Percentiles rank a stretch among this genome's conserved stretches.
Evolutionary conservation across 1,139 yeast species (phyloP).

Genomic region (Hyphopichia wangnamkhiaoensis): DNA sequence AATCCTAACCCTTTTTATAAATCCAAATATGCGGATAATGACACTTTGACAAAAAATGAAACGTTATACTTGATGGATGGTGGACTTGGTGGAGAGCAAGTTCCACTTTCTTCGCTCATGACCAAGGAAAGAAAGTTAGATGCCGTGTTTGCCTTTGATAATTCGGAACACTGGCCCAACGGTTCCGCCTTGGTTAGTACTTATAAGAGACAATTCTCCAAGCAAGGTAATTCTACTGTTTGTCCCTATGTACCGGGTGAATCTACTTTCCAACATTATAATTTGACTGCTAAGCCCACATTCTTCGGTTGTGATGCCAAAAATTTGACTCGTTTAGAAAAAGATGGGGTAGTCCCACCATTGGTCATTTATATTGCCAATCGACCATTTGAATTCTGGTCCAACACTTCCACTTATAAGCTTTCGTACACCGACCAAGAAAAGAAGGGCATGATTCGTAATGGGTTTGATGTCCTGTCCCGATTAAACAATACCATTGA

Average conservation of each 20-base stretch:
- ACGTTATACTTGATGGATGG: slow-evolving; percentile 44
- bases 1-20: slow-evolving; percentile 54
- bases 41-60: slow-evolving; percentile 28
- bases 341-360: slow-evolving; percentile 39
- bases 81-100: slow-evolving; percentile 40
- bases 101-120: slow-evolving; percentile 38
- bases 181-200: slow-evolving; percentile 36
- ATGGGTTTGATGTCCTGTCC: slow-evolving; percentile 38
- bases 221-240: slow-evolving; percentile 28
- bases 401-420: slow-evolving; percentile 40
- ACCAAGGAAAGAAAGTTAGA: slow-evolving; percentile 39
- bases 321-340: slow-evolving; percentile 35
- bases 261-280: slow-evolving; percentile 31
- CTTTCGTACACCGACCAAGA: slow-evolving; percentile 34
- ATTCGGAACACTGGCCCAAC: slow-evolving; percentile 34
- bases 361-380: slow-evolving; percentile 41
- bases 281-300: slow-evolving; percentile 43
- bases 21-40: slow-evolving; percentile 42
- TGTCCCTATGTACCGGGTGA: slow-evolving; percentile 42
- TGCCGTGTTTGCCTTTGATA: slow-evolving; percentile 40
- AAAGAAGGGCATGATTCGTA: slow-evolving; percentile 37
- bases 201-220: slow-evolving; percentile 32
- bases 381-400: slow-evolving; percentile 38
- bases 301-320: slow-evolving; percentile 47
- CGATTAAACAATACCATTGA: slow-evolving; percentile 37